Evolutionary conservation across 768 basidiomycete genomes (phyloP).

Genomic region (Macrolepiota fuliginosa): DNA sequence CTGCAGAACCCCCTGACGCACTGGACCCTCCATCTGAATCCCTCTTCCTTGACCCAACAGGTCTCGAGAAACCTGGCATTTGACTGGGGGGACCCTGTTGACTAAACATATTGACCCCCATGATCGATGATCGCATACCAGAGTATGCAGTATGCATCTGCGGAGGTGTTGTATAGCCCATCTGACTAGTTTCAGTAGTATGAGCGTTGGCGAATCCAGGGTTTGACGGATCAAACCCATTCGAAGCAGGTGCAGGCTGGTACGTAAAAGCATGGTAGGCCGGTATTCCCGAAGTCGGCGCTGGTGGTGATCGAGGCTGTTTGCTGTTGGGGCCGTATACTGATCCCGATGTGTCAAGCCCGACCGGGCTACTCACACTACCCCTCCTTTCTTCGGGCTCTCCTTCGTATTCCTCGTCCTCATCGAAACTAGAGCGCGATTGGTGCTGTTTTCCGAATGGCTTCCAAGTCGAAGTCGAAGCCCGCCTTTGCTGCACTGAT

Average conservation of each 20-base stretch:
- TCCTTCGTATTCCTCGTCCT: not conserved
- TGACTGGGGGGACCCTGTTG: not conserved
- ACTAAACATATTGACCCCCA: not conserved
- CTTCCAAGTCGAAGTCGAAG: not conserved
- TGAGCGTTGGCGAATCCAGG: not conserved
- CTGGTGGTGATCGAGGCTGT: not conserved
- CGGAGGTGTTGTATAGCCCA: not conserved
- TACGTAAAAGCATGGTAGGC: not conserved
- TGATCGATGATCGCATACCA: not conserved
- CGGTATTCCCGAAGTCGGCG: not conserved
- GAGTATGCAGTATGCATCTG: constrained; percentile 1
- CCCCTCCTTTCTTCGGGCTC: not conserved
- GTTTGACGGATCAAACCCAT: constrained; percentile 1
- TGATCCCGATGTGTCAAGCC: not conserved
- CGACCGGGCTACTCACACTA: no score
- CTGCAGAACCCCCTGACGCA: not conserved
- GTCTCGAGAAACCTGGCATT: not conserved
- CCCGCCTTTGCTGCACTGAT: not conserved
- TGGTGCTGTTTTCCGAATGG: not conserved
- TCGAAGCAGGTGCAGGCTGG: not conserved
- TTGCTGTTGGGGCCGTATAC: not conserved
- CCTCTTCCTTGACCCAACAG: not conserved
- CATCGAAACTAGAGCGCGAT: not conserved
- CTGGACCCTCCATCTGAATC: constrained; percentile 5
- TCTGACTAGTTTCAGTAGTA: not conserved